These are phyloP conservation scores for Paspalum notatum DNA, from an alignment of 176 grass and related monocot genomes.

Conservation along the genomic window DNA sequence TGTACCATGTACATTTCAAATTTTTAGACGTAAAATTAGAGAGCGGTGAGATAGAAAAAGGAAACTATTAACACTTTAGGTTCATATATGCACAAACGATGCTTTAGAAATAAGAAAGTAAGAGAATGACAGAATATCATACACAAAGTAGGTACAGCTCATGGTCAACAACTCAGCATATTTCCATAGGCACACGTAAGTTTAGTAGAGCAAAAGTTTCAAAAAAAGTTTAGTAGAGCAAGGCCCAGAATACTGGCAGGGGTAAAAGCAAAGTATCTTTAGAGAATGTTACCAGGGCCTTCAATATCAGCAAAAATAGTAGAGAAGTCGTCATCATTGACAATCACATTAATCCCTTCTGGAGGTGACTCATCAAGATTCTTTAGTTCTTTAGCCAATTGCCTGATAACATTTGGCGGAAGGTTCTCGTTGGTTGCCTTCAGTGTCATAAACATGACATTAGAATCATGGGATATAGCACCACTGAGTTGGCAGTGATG, in stretches of 20 bases:
- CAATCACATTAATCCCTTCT: conserved; percentile 85
- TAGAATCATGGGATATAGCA: conserved; percentile 23
- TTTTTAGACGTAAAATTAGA: not conserved
- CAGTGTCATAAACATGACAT: conserved; percentile 30
- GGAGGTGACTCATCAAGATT: conserved; percentile 90
- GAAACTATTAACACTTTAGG: not conserved
- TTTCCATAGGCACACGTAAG: not conserved
- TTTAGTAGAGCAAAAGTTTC: not conserved
- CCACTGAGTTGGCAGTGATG: not conserved
- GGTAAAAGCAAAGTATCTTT: not conserved
- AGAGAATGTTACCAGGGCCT: conserved; percentile 72
- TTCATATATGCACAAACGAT: conserved; percentile 1
- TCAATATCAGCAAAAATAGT: conserved; percentile 88
- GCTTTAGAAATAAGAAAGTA: not conserved
- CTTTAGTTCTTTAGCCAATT: conserved; percentile 89
- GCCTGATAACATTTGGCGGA: conserved; percentile 87
- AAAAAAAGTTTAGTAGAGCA: not conserved
- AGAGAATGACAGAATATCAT: not conserved
- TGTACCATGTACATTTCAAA: conserved; percentile 34
- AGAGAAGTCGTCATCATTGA: conserved; percentile 88
- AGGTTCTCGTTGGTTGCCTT: conserved; percentile 95
- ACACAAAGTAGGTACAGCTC: not conserved
- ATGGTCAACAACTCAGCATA: not conserved
- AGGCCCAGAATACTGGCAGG: not conserved
- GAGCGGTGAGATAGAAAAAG: conserved; percentile 20